These are phyloP conservation scores for Leccinum pseudoinsigne DNA, from an alignment of 1,284 basidiomycete species.

Conservation along the genomic window DNA sequence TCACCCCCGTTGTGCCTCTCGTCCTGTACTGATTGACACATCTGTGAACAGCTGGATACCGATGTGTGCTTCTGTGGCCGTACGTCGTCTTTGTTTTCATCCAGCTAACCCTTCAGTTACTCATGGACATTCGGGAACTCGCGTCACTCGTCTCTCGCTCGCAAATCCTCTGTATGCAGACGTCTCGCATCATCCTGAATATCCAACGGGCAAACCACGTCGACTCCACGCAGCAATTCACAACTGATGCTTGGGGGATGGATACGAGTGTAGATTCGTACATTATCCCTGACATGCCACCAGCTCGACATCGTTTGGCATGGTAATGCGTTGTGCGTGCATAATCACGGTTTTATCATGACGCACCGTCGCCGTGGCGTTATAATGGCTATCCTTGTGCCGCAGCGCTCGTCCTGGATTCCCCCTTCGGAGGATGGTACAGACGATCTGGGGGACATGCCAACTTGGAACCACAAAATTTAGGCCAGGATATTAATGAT, in stretches of 20 bases:
- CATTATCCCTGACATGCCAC: conserved; percentile 7
- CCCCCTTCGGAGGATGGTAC: no score
- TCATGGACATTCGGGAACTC: background rate
- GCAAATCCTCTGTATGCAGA: conserved; percentile 10
- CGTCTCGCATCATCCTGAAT: conserved; percentile 25
- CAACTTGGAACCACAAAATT: background rate
- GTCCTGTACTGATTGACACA: conserved; percentile 2
- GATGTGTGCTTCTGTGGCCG: conserved; percentile 16
- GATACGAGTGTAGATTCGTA: conserved; percentile 20
- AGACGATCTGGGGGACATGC: background rate
- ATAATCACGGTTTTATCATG: background rate
- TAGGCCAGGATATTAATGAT: background rate
- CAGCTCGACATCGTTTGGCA: background rate
- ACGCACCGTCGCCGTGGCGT: background rate
- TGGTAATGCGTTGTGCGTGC: background rate
- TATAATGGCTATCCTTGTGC: background rate
- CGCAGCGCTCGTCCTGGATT: background rate
- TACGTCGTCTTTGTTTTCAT: conserved; percentile 5
- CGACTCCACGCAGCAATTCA: background rate
- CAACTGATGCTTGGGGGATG: conserved; percentile 21
- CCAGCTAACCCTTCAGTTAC: background rate
- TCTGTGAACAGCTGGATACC: conserved; percentile 23
- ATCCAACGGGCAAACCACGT: conserved; percentile 8
- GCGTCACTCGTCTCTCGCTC: background rate
- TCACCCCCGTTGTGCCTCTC: background rate